Conservation (phyloP, 2,329 filamentous ascomycete species). For the Claviceps sp. region DNA sequence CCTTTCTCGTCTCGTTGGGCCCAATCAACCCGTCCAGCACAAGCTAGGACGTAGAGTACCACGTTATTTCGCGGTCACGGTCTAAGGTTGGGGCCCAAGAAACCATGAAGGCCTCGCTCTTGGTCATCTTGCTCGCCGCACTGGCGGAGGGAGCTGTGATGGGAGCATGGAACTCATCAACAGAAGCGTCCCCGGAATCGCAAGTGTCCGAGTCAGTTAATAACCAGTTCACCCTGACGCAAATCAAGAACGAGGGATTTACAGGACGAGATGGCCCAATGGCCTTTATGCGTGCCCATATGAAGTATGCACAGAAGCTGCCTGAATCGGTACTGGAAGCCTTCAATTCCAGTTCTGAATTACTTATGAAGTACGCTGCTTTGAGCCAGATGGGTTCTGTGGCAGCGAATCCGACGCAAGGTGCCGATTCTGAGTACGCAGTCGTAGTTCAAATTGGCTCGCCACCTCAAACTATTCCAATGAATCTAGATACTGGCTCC, state of each 20-base stretch:
- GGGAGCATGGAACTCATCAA: neutral
- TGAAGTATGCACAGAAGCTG: constrained; percentile 23
- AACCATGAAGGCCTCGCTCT: constrained; percentile 5
- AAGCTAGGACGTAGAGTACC: neutral
- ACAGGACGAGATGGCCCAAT: constrained; percentile 18
- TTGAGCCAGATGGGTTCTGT: constrained; percentile 12
- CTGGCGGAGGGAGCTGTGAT: constrained; percentile 6
- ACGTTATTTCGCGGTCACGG: neutral
- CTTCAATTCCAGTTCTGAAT: constrained; percentile 10
- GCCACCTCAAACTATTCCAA: constrained; percentile 39
- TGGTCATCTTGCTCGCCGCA: constrained; percentile 1
- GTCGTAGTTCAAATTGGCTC: constrained; percentile 50
- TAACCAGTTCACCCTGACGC: constrained; percentile 15
- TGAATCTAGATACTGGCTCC: constrained; percentile 56
- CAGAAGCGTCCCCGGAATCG: neutral
- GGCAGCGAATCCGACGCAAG: constrained; percentile 15
- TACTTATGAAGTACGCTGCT: constrained; percentile 13
- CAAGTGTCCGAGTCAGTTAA: neutral
- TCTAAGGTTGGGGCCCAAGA: neutral
- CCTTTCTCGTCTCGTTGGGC: neutral
- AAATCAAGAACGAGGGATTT: constrained; percentile 22
- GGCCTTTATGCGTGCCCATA: constrained; percentile 18
- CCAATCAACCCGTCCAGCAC: neutral
- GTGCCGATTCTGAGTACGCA: constrained; percentile 42
- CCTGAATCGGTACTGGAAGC: constrained; percentile 15